Evolutionary conservation across 2,329 filamentous ascomycete genomes (phyloP), one percentile per base, ranked within the genome.

Genomic region (Fusarium sp.): DNA sequence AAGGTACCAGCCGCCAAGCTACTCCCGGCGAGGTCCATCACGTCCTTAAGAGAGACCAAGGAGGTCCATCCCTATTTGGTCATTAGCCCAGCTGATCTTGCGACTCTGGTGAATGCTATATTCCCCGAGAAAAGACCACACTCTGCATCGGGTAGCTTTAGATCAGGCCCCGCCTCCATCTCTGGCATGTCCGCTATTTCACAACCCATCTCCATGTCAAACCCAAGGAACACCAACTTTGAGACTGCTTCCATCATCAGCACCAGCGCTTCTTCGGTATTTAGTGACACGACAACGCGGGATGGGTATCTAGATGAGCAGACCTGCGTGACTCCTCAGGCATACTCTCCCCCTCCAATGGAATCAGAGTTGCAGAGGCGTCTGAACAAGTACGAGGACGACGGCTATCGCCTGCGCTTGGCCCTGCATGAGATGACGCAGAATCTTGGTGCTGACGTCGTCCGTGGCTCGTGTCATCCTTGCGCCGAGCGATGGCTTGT

Each of bases 401-500:
- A 90, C 57, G 85, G 88, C 2, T 85, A 84, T 64, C 85, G 84
- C 31, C 79, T 93, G 47, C 85, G 88, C 32, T 78, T 85, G 58
- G 88, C 89, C 5, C 80, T 91, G 48, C 87, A 90, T 50, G 89
- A 92, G 67, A 87, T 93, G 87, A 82, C 79, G 7, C 85, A 89
- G 42, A 81, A 82, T 6, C 77, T 92, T 9, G 89, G 89, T 5
- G 69, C 79, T 7, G 88, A 92, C 13, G 83, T 80, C 11, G 80
- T 88, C 15, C 85, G 87, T 45, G 90, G 89, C 19, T 80, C 85
- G 13, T 89, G 87, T 50, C 90, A 95, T 68, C 92, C 92, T 9
- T 94, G 91, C 60, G 88, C 89, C 2, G 92, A 96, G 75, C 83
- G 88, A 52, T 96, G 92, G 92, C 85, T 90, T 5, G 88, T 95